A percentile compares a stretch with the other conserved stretches of the same genome.
phyloP scores from a whole-genome alignment of 2,329 filamentous ascomycete species.

The Trichoderma hamatum region DNA sequence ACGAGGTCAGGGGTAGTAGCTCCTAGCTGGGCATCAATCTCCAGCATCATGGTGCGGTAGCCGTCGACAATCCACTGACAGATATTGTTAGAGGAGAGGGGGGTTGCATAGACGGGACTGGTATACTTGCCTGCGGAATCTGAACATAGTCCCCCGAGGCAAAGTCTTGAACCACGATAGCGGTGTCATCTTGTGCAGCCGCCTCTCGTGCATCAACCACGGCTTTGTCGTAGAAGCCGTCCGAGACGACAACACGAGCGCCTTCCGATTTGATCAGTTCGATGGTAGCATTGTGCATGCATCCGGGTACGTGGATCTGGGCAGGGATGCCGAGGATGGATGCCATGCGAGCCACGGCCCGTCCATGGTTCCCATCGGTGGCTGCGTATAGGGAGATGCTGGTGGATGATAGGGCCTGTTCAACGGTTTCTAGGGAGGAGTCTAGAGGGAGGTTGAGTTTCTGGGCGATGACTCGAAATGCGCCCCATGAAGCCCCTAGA shows the following conservation, averaged over 20 bases:
- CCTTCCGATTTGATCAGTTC: constrained; percentile 64
- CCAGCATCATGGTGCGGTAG: constrained; percentile 71
- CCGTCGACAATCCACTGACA: constrained; percentile 73
- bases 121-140: constrained; percentile 56
- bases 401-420: constrained; percentile 35
- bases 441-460: constrained; percentile 48
- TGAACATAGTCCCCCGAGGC: constrained; percentile 67
- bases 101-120: background rate
- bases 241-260: constrained; percentile 57
- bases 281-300: constrained; percentile 58
- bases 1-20: constrained; percentile 48
- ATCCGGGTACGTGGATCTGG: constrained; percentile 64
- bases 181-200: constrained; percentile 42
- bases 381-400: constrained; percentile 59
- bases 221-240: constrained; percentile 66
- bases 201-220: constrained; percentile 53
- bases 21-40: constrained; percentile 63
- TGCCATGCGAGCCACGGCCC: constrained; percentile 72
- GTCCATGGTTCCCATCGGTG: constrained; percentile 77
- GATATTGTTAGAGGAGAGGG: background rate
- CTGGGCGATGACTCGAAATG: constrained; percentile 58
- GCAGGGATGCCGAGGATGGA: constrained; percentile 57
- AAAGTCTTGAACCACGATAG: constrained; percentile 69
- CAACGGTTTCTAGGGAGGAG: constrained; percentile 49
- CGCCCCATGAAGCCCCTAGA: constrained; percentile 75